Conservation (phyloP, 768 basidiomycete species). For the Calocera cornea region DNA sequence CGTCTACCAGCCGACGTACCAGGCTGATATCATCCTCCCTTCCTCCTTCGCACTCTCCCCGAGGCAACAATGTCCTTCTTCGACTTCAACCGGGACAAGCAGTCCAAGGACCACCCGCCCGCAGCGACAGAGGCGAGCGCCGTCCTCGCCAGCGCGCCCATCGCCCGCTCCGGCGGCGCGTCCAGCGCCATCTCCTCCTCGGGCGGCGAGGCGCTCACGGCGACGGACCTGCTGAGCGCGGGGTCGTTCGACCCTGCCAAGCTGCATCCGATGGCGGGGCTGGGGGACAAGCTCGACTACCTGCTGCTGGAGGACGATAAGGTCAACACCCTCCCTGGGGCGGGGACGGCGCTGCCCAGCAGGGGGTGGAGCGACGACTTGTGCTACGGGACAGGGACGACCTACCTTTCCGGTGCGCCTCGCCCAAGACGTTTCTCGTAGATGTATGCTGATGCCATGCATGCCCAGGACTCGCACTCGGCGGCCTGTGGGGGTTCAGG, state of each 20-base stretch:
- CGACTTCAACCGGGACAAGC: conserved; percentile 4
- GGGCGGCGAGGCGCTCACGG: conserved; percentile 41
- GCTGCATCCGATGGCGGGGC: conserved; percentile 84
- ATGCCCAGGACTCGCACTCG: conserved; percentile 90
- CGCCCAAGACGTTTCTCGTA: too few species aligned
- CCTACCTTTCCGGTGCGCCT: conserved; percentile 88
- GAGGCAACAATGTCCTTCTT: background rate
- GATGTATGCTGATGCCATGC: too few species aligned
- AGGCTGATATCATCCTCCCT: background rate
- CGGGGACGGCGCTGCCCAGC: conserved; percentile 79
- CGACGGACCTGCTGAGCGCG: conserved; percentile 66
- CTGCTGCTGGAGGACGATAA: conserved; percentile 94
- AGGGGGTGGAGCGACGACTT: conserved; percentile 98
- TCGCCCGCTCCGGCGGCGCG: background rate
- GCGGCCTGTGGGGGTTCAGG: conserved; percentile 89
- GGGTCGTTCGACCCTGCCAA: conserved; percentile 81
- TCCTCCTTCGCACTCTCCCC: background rate
- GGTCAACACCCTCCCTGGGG: conserved; percentile 76
- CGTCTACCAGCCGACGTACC: background rate
- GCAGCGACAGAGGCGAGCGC: background rate
- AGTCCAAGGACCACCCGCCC: background rate
- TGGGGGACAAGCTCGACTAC: conserved; percentile 91
- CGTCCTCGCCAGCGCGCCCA: background rate
- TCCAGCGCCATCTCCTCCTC: conserved; percentile 7
- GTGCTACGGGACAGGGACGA: conserved; percentile 97